Conservation (phyloP, 2,329 filamentous ascomycete genomes). For the Sporothrix sp. region DNA sequence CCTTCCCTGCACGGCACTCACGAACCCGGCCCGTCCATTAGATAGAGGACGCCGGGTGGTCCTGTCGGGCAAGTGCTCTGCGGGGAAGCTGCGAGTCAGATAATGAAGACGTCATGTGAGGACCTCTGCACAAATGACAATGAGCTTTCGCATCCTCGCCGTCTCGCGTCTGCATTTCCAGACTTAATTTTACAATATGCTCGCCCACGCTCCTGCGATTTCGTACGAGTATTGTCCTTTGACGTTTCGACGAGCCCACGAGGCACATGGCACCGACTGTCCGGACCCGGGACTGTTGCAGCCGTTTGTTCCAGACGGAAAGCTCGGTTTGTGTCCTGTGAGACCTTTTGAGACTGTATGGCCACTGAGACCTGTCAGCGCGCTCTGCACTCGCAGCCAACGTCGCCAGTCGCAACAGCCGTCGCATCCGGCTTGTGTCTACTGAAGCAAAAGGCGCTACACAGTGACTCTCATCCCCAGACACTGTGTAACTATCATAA, state of each 20-base stretch:
- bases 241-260: not conserved
- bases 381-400: not conserved
- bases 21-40: too few species aligned
- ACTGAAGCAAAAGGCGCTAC: too few species aligned
- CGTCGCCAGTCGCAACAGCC: too few species aligned
- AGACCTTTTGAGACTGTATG: too few species aligned
- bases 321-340: too few species aligned
- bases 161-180: not conserved
- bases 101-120: not conserved
- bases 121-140: too few species aligned
- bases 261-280: not conserved
- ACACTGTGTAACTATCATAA: too few species aligned
- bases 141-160: not conserved
- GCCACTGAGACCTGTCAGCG: not conserved
- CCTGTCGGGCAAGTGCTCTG: too few species aligned
- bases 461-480: too few species aligned
- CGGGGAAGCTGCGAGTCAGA: not conserved
- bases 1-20: not conserved
- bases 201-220: too few species aligned
- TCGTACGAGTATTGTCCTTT: not conserved
- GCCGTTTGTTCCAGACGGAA: not conserved
- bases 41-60: too few species aligned
- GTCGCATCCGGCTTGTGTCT: too few species aligned
- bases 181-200: not conserved
- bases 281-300: conserved; percentile 3